These are phyloP conservation scores for Aspergillus sp. DNA, from an alignment of 2,329 filamentous ascomycete species.

Conservation along the genomic window DNA sequence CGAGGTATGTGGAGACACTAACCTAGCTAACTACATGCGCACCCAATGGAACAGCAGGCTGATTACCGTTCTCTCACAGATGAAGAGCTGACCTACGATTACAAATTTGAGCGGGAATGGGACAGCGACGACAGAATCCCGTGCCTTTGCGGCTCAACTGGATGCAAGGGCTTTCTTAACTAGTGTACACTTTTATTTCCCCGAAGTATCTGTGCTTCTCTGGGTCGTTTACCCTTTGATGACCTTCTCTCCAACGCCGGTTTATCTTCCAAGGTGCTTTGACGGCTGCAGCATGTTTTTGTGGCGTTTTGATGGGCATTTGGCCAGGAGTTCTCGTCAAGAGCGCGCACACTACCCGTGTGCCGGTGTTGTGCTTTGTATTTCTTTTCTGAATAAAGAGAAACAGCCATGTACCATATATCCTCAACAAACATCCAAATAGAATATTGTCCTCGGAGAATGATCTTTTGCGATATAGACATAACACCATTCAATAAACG, in stretches of 20 bases:
- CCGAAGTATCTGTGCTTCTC: neutral
- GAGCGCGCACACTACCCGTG: no score
- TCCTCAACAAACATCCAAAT: neutral
- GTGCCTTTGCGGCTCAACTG: constrained; percentile 91
- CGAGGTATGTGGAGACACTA: constrained; percentile 70
- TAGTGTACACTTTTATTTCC: constrained; percentile 44
- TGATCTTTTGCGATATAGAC: no score
- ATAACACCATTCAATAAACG: no score
- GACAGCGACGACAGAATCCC: constrained; percentile 93
- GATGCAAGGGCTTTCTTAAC: constrained; percentile 98
- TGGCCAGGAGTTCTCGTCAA: neutral
- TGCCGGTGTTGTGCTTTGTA: constrained; percentile 6
- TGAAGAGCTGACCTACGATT: constrained; percentile 98
- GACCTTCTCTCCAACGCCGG: neutral
- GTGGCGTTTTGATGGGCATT: constrained; percentile 13
- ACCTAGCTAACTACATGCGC: neutral
- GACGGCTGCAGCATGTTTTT: constrained; percentile 3
- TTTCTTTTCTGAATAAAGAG: constrained; percentile 14
- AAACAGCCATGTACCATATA: constrained; percentile 26
- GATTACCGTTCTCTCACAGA: constrained; percentile 53
- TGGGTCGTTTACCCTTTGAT: neutral
- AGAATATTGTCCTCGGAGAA: neutral
- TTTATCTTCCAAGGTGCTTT: neutral
- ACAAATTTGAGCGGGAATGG: constrained; percentile 98
- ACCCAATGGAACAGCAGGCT: constrained; percentile 4